These are phyloP conservation scores for Sporothrix schenckii DNA, from an alignment of 2,329 filamentous ascomycete species.

Conservation along the genomic window DNA sequence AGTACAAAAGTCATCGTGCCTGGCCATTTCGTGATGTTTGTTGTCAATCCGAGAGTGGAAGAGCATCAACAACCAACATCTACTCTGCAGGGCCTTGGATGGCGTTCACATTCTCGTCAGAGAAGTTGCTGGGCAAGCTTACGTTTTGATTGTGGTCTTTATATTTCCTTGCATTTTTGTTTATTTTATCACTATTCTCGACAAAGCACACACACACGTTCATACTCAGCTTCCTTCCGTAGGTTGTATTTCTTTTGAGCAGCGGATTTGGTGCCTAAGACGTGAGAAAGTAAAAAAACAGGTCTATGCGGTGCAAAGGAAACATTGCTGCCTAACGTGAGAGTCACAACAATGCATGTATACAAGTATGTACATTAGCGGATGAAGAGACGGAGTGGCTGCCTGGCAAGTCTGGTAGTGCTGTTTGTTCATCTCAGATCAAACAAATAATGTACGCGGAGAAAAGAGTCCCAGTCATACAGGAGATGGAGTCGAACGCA, in stretches of 20 bases:
- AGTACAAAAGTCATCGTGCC: too few species aligned
- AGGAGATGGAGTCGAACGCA: too few species aligned
- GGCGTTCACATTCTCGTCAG: too few species aligned
- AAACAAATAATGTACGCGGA: neutral
- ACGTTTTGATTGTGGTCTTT: too few species aligned
- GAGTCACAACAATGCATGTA: neutral
- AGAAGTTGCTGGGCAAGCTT: too few species aligned
- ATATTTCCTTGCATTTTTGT: too few species aligned
- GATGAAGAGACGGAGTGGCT: neutral
- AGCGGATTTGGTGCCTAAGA: neutral
- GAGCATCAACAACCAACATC: too few species aligned
- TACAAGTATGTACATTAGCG: neutral
- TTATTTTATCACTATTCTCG: too few species aligned
- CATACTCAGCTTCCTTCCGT: neutral
- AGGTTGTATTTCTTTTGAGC: neutral
- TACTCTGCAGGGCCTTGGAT: too few species aligned
- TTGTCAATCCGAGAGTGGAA: too few species aligned
- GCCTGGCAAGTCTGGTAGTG: neutral
- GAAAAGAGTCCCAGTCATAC: neutral
- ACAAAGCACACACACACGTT: too few species aligned
- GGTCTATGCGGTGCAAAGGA: neutral
- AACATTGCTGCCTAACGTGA: conserved; percentile 14
- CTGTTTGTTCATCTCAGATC: neutral
- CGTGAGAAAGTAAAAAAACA: neutral
- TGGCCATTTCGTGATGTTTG: too few species aligned